Evolutionary conservation across 1,139 yeast genomes (phyloP).

Genomic region (Zygoascus hellenicus): DNA sequence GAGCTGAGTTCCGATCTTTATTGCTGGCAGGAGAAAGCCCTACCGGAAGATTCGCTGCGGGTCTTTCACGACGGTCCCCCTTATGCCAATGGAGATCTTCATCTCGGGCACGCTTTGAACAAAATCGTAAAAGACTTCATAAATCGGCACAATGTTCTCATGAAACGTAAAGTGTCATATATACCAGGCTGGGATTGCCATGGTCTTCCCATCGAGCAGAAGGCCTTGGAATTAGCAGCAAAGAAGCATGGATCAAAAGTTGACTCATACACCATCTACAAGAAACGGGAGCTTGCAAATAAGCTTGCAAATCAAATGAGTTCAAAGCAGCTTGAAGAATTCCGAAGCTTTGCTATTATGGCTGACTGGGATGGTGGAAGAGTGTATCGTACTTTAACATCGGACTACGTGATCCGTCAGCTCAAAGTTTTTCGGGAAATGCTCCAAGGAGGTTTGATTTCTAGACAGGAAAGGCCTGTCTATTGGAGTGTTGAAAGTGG

Average conservation of each 20-base stretch:
- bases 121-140: constrained; percentile 84
- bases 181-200: constrained; percentile 99
- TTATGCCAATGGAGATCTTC: constrained; percentile 91
- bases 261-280: constrained; percentile 39
- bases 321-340: constrained; percentile 55
- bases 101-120: constrained; percentile 89
- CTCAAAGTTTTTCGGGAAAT: constrained; percentile 61
- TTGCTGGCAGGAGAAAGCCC: constrained; percentile 37
- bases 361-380: constrained; percentile 59
- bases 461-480: constrained; percentile 87
- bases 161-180: constrained; percentile 59
- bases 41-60: constrained; percentile 29
- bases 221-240: constrained; percentile 48
- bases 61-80: constrained; percentile 97
- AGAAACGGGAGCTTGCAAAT: constrained; percentile 59
- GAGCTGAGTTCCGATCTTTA: constrained; percentile 39
- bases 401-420: constrained; percentile 68
- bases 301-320: constrained; percentile 65
- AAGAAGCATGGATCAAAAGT: constrained; percentile 36
- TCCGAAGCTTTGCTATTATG: constrained; percentile 69
- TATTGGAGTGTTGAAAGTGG: constrained; percentile 95
- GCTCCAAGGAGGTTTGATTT: constrained; percentile 61
- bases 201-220: constrained; percentile 91
- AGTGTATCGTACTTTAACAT: constrained; percentile 62
- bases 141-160: constrained; percentile 60